Conservation (phyloP, 163 green algal genomes). For the Chlorella variabilis region DNA sequence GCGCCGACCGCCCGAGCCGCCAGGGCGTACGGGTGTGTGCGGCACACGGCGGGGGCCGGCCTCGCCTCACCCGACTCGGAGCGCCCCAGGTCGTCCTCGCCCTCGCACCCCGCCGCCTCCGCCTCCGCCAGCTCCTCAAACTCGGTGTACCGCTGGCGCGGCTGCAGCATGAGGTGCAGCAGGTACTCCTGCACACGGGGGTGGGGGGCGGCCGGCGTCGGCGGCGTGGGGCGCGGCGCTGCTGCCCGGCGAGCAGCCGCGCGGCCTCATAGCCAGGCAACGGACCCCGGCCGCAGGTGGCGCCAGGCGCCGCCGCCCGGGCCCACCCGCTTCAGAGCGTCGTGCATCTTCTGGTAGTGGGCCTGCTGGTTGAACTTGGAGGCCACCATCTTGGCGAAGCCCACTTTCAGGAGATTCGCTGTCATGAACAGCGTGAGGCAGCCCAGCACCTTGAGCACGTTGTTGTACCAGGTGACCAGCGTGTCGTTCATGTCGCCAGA, state of each 20-base stretch:
- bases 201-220: not conserved
- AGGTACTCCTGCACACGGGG: conserved; percentile 35
- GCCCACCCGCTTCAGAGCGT: conserved; percentile 44
- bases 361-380: conserved; percentile 44
- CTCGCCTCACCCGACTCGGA: conserved; percentile 19
- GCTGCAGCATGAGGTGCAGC: conserved; percentile 46
- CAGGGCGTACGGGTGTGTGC: no score
- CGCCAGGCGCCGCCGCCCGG: not conserved
- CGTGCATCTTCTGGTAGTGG: conserved; percentile 53
- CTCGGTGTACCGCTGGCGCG: conserved; percentile 21
- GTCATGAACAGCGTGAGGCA: conserved; percentile 54
- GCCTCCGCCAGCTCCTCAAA: conserved; percentile 5
- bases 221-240: not conserved
- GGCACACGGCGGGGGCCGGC: no score
- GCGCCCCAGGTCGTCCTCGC: not conserved
- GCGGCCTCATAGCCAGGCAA: no score
- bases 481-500: not conserved
- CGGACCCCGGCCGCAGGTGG: no score
- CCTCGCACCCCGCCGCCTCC: not conserved
- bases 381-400: conserved; percentile 55
- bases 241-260: no score
- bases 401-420: conserved; percentile 51
- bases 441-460: conserved; percentile 42
- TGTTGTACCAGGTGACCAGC: conserved; percentile 32
- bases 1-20: no score